These are phyloP conservation scores for Fusarium cicatricum DNA, from an alignment of 2,329 filamentous ascomycete species.

Conservation along the genomic window DNA sequence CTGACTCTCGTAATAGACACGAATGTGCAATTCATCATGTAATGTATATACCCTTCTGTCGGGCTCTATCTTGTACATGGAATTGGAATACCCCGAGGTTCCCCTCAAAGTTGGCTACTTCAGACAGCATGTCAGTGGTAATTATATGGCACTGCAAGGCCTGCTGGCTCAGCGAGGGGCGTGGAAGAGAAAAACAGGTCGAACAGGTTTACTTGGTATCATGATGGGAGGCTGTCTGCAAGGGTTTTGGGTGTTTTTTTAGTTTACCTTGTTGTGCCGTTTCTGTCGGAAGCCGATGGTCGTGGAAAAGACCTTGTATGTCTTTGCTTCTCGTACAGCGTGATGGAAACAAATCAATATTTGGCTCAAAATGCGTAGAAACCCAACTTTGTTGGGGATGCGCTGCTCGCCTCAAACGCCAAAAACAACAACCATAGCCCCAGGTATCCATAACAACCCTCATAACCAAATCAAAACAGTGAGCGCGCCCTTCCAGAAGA, in stretches of 20 bases:
- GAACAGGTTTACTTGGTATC: conserved; percentile 8
- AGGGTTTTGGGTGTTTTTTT: conserved; percentile 2
- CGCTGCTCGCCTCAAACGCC: conserved; percentile 22
- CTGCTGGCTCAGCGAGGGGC: not conserved
- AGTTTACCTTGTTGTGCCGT: conserved; percentile 1
- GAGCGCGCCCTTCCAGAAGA: not conserved
- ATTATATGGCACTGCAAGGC: too few relatives aligned
- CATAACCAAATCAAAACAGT: conserved; percentile 20
- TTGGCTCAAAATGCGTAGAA: conserved; percentile 19
- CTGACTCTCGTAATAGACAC: conserved; percentile 56
- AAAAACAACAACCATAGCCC: conserved; percentile 15
- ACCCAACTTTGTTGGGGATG: conserved; percentile 5
- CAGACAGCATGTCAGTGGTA: not conserved
- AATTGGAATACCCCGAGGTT: conserved; percentile 17
- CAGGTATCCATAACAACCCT: conserved; percentile 27
- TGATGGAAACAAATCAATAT: not conserved
- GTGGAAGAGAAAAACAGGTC: conserved; percentile 2
- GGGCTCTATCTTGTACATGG: conserved; percentile 21
- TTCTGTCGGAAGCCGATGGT: not conserved
- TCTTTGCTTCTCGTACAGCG: conserved; percentile 18
- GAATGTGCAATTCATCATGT: conserved; percentile 70
- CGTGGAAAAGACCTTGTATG: not conserved
- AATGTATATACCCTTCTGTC: conserved; percentile 38
- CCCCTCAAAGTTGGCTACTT: conserved; percentile 4
- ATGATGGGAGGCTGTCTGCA: conserved; percentile 27